Evolutionary conservation across 2,329 filamentous ascomycete species (phyloP), one percentile per base, ranked within the genome.

Genomic region (Parafenestella ontariensis): DNA sequence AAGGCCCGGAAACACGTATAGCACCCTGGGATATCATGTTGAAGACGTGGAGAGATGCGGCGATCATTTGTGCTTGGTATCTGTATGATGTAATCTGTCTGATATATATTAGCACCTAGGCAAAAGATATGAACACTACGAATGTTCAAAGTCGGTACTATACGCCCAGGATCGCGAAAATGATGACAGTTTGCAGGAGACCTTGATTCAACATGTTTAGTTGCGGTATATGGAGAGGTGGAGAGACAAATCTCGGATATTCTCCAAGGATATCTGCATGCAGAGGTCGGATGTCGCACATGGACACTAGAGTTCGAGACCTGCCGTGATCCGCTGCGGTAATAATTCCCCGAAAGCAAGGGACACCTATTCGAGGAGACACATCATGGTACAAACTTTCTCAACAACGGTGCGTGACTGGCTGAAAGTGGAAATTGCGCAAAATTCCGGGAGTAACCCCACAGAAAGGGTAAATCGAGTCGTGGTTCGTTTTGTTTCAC

Each of bases 311-410:
- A 9, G 31, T 33, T 45, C 40, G 31, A 34, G 41, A 45, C 39
- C 39, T 45, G 40, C 41, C 23, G 15, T 45, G 48, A 40, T 24
- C 41, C 31, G 40, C 31, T 17, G 23, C 41, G 41, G 41, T 15
- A 43, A 41, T 26, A 46, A 52, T 40, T 52, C 49, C 31, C 49
- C 49, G 49, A 43, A 20, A 17, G 42, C 42, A 52, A 46, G 49
- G 49, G 42, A 28, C 34, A 24, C 13, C 49, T 36, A n/a, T 33
- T 39, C 5, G 17, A 34, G 42, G 17, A 29, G 40, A 33, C 15
- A 18, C 34, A 44, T 43, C 15, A 20, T 17, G 11, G 26, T 10
- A 31, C 41, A 29, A 24, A 13, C 13, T 2, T 29, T 29, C 11
- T 17, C n/a, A 21, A 10, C 17, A n/a, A 9, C 24, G 49, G 33